Conservation (phyloP, 345 rosid genomes). For the Sisymbrium altissimum region DNA sequence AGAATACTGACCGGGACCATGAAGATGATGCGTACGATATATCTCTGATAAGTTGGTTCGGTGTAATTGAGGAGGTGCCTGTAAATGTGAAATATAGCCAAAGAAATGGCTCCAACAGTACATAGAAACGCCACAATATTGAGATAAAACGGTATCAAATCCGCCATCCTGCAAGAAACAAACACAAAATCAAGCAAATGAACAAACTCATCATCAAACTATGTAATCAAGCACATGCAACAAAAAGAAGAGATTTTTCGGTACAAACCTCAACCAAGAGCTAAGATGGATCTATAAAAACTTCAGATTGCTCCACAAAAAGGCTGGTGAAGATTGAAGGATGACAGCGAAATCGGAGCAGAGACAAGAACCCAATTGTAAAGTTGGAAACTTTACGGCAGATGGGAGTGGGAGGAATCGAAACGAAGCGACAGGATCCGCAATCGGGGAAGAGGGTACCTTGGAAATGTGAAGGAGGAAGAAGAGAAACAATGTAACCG, state of each 20-base stretch:
- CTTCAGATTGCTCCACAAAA: neutral
- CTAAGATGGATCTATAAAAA: constrained; percentile 17
- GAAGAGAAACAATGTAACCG: constrained; percentile 22
- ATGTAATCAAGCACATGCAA: neutral
- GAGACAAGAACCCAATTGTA: constrained; percentile 10
- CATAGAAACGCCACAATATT: constrained; percentile 66
- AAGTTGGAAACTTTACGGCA: neutral
- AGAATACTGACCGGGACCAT: constrained; percentile 87
- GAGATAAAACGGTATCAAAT: constrained; percentile 48
- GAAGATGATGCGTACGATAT: constrained; percentile 83
- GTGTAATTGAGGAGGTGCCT: constrained; percentile 86
- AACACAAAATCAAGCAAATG: neutral
- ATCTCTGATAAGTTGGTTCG: constrained; percentile 95
- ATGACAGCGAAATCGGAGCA: neutral
- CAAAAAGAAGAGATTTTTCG: neutral
- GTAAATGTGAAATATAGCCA: constrained; percentile 79
- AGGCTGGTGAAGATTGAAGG: neutral
- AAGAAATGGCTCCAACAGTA: constrained; percentile 64
- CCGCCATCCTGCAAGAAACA: constrained; percentile 47
- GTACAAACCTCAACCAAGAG: constrained; percentile 24
- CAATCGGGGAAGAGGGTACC: constrained; percentile 13
- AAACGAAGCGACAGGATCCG: constrained; percentile 13
- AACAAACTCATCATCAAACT: constrained; percentile 4
- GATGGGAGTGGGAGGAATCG: neutral
- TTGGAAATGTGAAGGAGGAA: neutral